Percentiles rank a stretch among this genome's conserved stretches.
Evolutionary conservation across 306 rosid species (phyloP).

Genomic region (Elaeagnus macrophylla): DNA sequence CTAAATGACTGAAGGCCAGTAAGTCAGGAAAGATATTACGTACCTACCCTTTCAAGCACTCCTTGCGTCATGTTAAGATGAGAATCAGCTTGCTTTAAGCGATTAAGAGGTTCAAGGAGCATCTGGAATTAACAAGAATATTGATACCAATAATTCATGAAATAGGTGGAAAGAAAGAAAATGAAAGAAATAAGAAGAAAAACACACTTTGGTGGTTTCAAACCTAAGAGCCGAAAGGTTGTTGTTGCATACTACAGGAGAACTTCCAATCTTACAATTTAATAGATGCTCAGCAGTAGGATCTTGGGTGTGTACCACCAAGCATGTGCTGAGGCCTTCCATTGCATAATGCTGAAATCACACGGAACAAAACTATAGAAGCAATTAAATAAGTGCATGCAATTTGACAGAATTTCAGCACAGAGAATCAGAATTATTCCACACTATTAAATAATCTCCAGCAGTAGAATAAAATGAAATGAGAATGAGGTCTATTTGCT

Average conservation of each 20-base stretch:
- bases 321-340: slow-evolving; percentile 72
- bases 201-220: slow-evolving; percentile 81
- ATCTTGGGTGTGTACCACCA: slow-evolving; percentile 83
- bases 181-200: slow-evolving; percentile 15
- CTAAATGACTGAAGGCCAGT: slow-evolving; percentile 10
- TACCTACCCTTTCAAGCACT: slow-evolving; percentile 87
- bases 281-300: slow-evolving; percentile 75
- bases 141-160: slow-evolving; percentile 8
- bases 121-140: slow-evolving; percentile 40
- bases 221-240: slow-evolving; percentile 90
- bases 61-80: slow-evolving; percentile 84
- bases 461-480: background rate
- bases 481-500: background rate
- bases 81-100: slow-evolving; percentile 77
- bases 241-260: slow-evolving; percentile 45
- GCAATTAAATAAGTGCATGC: background rate
- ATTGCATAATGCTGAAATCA: slow-evolving; percentile 76
- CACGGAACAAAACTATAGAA: background rate
- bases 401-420: slow-evolving; percentile 9
- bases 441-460: background rate
- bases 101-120: slow-evolving; percentile 75
- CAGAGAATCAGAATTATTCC: background rate
- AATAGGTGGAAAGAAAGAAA: background rate
- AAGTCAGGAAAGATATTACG: slow-evolving; percentile 27
- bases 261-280: slow-evolving; percentile 69